Base-by-base conservation (phyloP, 345 rosid genomes). In the Xanthoceras sorbifolium region DNA sequence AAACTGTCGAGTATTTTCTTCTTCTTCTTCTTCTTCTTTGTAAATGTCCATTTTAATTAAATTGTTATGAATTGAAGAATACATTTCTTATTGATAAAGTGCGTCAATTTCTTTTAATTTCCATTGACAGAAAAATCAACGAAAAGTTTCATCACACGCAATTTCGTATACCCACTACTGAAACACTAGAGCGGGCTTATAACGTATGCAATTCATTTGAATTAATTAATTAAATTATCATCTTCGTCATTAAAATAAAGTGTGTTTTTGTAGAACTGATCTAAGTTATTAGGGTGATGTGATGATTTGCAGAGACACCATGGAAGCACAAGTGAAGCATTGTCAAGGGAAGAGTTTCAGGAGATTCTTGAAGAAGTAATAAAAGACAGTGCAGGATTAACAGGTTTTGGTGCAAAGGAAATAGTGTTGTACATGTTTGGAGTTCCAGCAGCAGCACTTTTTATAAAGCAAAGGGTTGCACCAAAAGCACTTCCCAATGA, bases 361-460 rank as follows among this genome's bases (percentile, higher is more conserved):
- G 80, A 84, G 79, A 89, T 94, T 40, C 77, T 94, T 31, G 83
- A 85, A 60, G 89, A 88, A 34, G 84, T 92, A 75, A 83, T 91
- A 15, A 76, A 80, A 0, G 79, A 83, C 34, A 83, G 11, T 22
- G 26, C 88, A 23, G 90, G 97, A 0, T 83, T 94, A 75, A 88
- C 93, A 3, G 97, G 98, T 3, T 83, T 87, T 65, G 93, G 94
- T 60, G 91, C 89, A 2, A 92, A 88, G 60, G 93, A 91, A 75
- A 86, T 84, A 36, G 38, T 91, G 40, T 48, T 91, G 25, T 92
- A 83, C 78, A 79, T 92, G 23, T 92, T 87, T 18, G 97, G 97
- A 10, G 71, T 92, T 64, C 98, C 97, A 1, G 77, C 79, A 0
- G 63, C 89, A 1, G 90, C 97, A 1, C 75, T 85, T 23, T 46